Evolutionary conservation across 257 asterid genomes (phyloP).

Genomic region (Linderniella brevidens): DNA sequence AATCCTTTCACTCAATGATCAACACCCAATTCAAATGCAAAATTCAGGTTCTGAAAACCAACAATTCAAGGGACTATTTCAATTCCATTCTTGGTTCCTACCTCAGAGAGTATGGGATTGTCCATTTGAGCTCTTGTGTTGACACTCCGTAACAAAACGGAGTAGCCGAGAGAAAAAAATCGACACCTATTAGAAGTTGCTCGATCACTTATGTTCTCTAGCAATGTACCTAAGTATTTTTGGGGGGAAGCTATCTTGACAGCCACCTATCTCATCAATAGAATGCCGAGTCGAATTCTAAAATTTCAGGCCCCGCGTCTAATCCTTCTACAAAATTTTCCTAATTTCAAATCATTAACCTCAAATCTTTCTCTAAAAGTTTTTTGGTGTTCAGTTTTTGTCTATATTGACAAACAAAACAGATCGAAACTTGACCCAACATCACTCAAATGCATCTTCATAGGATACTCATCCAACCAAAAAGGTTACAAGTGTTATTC

Average conservation of each 20-base stretch:
- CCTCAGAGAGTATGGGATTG: neutral
- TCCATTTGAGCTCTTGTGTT: neutral
- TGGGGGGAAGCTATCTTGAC: neutral
- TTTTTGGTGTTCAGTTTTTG: too few relatives aligned
- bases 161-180: constrained; percentile 6
- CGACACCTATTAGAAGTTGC: constrained; percentile 4
- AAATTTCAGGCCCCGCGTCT: too few relatives aligned
- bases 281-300: too few relatives aligned
- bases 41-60: neutral
- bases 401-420: too few relatives aligned
- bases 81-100: neutral
- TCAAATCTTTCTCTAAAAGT: too few relatives aligned
- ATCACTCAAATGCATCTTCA: too few relatives aligned
- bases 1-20: constrained; percentile 1
- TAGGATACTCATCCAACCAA: neutral
- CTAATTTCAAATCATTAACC: too few relatives aligned
- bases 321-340: too few relatives aligned
- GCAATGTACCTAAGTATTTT: neutral
- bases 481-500: constrained; percentile 13
- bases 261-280: too few relatives aligned
- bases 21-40: constrained; percentile 9
- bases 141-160: constrained; percentile 3
- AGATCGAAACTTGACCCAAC: constrained; percentile 6
- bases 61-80: neutral
- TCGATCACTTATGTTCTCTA: constrained; percentile 4